Evolutionary conservation across 768 basidiomycete genomes (phyloP).

Genomic region (Podaxis sp.): DNA sequence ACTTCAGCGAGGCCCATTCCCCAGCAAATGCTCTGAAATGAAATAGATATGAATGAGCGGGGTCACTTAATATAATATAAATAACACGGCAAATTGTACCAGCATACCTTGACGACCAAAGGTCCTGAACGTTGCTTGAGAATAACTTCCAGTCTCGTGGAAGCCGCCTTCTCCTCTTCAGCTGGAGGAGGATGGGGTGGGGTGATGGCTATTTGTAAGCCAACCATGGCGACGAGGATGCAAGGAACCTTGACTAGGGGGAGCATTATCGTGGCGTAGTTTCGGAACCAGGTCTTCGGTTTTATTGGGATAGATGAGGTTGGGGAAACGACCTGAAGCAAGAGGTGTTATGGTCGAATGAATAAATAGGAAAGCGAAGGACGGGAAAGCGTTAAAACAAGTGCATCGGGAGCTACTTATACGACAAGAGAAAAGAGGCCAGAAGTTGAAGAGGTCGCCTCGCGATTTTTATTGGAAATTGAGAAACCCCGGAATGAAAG

Average conservation of each 20-base stretch:
- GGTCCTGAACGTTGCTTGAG: conserved; percentile 34
- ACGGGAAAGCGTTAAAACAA: not conserved
- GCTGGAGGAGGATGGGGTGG: conserved; percentile 42
- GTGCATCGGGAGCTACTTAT: not conserved
- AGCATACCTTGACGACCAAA: conserved; percentile 33
- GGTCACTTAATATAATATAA: not conserved
- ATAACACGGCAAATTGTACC: not conserved
- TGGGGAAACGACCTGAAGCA: not conserved
- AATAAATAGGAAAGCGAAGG: not conserved
- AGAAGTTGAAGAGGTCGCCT: not conserved
- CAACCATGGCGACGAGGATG: conserved; percentile 39
- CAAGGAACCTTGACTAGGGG: conserved; percentile 41
- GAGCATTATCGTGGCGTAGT: conserved; percentile 16
- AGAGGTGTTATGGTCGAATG: not conserved
- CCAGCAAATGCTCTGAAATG: conserved; percentile 36
- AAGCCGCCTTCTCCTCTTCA: conserved; percentile 29
- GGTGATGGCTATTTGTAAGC: conserved; percentile 42
- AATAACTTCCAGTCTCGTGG: conserved; percentile 35
- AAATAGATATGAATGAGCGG: not conserved
- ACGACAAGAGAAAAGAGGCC: not conserved
- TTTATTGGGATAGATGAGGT: not conserved
- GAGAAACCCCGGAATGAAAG: not conserved
- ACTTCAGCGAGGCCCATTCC: conserved; percentile 35
- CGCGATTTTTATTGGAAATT: not conserved
- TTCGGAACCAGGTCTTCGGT: not conserved